Evolutionary conservation across 352 stramenopile genomes (phyloP).

Genomic region (Phytophthora macrochlamydospora): DNA sequence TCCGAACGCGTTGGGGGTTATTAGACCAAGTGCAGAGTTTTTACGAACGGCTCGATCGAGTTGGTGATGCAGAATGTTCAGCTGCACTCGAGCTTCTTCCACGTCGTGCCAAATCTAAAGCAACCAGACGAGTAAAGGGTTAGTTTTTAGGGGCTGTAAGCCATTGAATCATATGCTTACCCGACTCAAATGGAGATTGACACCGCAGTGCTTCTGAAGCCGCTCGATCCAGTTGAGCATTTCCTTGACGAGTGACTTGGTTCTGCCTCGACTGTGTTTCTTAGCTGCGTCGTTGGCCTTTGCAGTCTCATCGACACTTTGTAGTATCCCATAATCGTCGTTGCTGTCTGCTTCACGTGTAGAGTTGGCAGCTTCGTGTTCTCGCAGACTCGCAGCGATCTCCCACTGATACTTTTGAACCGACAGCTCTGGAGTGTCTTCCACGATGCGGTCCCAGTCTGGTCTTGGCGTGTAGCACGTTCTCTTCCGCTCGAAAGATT

Average conservation of each 20-base stretch:
- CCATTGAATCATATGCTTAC: slow-evolving; percentile 24
- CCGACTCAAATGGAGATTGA: slow-evolving; percentile 77
- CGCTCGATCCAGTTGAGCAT: slow-evolving; percentile 83
- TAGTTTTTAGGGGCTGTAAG: not conserved
- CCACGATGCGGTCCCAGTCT: slow-evolving; percentile 64
- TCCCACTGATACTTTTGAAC: slow-evolving; percentile 64
- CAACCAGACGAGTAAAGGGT: not conserved
- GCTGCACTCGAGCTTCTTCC: slow-evolving; percentile 75
- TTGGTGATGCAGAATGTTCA: slow-evolving; percentile 77
- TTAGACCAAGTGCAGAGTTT: slow-evolving; percentile 17
- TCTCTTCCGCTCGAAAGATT: slow-evolving; percentile 34
- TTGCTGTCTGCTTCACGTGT: not conserved
- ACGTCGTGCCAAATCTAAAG: slow-evolving; percentile 78
- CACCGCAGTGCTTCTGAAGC: slow-evolving; percentile 78
- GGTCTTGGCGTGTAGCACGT: slow-evolving; percentile 74
- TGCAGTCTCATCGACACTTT: slow-evolving; percentile 5
- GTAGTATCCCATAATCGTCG: slow-evolving; percentile 8
- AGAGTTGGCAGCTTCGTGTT: not conserved
- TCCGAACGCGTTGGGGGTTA: slow-evolving; percentile 7
- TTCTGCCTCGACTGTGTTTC: slow-evolving; percentile 15
- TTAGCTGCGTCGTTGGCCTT: not conserved
- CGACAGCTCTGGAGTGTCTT: slow-evolving; percentile 64
- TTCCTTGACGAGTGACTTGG: slow-evolving; percentile 69
- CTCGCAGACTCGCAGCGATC: slow-evolving; percentile 21
- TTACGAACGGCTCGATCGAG: slow-evolving; percentile 53